These are phyloP conservation scores for Boletus sp. DNA, from an alignment of 768 basidiomycete species.

Conservation along the genomic window DNA sequence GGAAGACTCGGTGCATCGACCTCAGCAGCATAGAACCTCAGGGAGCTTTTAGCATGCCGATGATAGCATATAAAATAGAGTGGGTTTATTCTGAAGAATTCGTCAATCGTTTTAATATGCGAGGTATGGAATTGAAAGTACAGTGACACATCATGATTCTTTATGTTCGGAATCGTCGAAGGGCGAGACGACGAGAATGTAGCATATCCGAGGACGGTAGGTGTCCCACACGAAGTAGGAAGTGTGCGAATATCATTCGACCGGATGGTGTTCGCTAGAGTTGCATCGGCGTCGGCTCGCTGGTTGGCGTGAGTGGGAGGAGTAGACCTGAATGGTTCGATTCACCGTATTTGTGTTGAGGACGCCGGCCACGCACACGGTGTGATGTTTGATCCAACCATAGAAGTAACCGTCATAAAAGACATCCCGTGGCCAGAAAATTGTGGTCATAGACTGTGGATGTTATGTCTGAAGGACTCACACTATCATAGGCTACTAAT, in stretches of 20 bases:
- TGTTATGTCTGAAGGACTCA: not conserved
- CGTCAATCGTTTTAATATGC: constrained; percentile 9
- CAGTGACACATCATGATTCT: constrained; percentile 29
- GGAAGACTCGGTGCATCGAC: constrained; percentile 29
- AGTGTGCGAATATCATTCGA: constrained; percentile 19
- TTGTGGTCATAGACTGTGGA: constrained; percentile 30
- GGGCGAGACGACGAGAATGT: constrained; percentile 14
- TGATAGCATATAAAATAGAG: constrained; percentile 47
- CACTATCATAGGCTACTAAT: too few relatives aligned
- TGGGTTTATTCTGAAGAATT: constrained; percentile 12
- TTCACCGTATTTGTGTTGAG: constrained; percentile 37
- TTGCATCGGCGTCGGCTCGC: constrained; percentile 16
- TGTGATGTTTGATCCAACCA: constrained; percentile 51
- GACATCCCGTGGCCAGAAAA: constrained; percentile 62
- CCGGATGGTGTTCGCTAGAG: constrained; percentile 11
- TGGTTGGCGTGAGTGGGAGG: constrained; percentile 5
- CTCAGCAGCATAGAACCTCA: constrained; percentile 65
- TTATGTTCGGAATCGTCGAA: constrained; percentile 30
- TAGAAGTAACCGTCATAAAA: constrained; percentile 50
- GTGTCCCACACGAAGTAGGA: constrained; percentile 15
- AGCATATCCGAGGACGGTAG: constrained; percentile 33
- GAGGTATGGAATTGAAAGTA: constrained; percentile 4
- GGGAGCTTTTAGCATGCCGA: constrained; percentile 50
- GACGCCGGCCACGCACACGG: constrained; percentile 52
- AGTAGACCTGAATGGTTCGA: not conserved